Conservation (phyloP, 148 eudicot genomes). For the Vaccinium macrocarpon region DNA sequence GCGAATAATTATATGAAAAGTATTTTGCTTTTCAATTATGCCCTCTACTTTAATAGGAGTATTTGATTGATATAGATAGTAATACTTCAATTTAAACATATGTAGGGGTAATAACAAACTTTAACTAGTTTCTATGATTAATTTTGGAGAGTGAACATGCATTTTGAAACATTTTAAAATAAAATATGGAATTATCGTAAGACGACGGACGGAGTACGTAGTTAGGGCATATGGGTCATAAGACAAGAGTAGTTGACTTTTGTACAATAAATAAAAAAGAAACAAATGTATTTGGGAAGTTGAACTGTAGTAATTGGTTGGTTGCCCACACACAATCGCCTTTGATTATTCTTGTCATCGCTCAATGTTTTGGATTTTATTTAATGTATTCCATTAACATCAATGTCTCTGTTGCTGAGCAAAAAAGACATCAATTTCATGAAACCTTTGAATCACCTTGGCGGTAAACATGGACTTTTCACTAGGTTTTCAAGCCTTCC, state of each 20-base stretch:
- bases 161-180: too few species aligned
- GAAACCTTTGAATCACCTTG: neutral
- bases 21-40: too few species aligned
- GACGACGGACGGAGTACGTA: neutral
- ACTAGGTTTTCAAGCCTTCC: conserved; percentile 9
- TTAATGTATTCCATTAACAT: neutral
- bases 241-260: neutral
- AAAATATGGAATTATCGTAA: too few species aligned
- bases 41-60: too few species aligned
- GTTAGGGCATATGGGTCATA: neutral
- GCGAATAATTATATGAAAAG: too few species aligned
- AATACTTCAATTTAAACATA: too few species aligned
- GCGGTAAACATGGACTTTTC: neutral
- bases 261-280: neutral
- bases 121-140: too few species aligned
- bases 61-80: too few species aligned
- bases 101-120: too few species aligned
- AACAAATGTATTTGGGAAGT: neutral
- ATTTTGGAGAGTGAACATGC: too few species aligned
- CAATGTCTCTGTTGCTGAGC: neutral
- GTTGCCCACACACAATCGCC: conserved; percentile 7
- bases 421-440: neutral
- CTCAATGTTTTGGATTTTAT: neutral
- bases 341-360: neutral
- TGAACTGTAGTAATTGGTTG: neutral